Evolutionary conservation across 768 basidiomycete species (phyloP), one percentile per base, ranked within the genome.

Genomic region (Nidularia sp.): DNA sequence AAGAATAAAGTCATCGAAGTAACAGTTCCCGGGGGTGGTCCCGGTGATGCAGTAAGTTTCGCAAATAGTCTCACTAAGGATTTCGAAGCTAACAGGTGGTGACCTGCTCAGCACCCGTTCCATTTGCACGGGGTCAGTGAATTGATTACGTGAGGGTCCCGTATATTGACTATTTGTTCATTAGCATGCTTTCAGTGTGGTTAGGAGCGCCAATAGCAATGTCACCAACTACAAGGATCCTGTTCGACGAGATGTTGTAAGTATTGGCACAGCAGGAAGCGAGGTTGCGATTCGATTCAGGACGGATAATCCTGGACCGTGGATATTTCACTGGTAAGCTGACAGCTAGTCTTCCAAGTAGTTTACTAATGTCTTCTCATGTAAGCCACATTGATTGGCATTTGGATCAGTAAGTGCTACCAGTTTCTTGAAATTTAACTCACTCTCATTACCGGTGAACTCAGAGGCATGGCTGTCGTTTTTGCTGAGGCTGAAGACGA

Each of bases 191-290:
- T 74, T 74, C 56, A 57, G 56, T 31, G 73, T 75, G 8, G 56
- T 74, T 46, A 60, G 66, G 34, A 70, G 60, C 48, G 67, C 68
- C 2, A 69, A 69, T 0, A 63, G 45, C 45, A 29, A 35, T 5
- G 53, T 57, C 8, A 5, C 62, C 45, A 75, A 76, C 63, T 72
- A 63, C 25, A 53, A 49, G 7, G 79, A 83, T 62, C 84, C 84
- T 0, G 69, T 64, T 6, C 53, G 53, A 44, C 45, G 39, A 41
- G 39, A 41, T 15, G 39, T 29, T 29, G 25, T 29, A 4, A 29
- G 25, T 29, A 29, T 29, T 29, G 25, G 25, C 25, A 29, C 25
- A 29, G 25, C 25, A 2, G 25, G 25, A 29, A 29, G 25, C 25
- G 25, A 29, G 25, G 25, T 29, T 29, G 25, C 25, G 25, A 29